Base-by-base conservation (phyloP, 2,329 filamentous ascomycete genomes). In the Fusarium zealandicum region DNA sequence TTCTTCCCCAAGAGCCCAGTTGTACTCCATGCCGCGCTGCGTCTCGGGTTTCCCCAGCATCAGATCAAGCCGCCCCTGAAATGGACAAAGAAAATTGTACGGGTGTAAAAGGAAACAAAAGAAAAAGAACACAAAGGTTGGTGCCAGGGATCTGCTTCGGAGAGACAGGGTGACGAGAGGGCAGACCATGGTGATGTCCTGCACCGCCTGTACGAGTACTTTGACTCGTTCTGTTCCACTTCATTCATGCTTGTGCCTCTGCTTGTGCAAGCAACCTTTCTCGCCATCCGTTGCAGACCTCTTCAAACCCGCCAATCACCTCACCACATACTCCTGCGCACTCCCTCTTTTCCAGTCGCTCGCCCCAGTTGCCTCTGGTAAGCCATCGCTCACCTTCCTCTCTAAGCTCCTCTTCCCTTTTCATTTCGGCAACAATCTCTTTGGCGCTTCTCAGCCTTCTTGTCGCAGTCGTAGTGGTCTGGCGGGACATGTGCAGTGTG, bases 241-340 rank as follows among this genome's bases (percentile, higher is more conserved):
- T 25, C 22, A 8, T 57, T 37, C 31, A 76, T 28, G 75, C 77
- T 55, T 76, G 75, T 20, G 79, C 73, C 61, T 83, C 82, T n/a
- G 81, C 83, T 69, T 86, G 82, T 12, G 83, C 86, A 55, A 92
- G 82, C 40, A 96, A 76, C 63, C 89, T 84, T 69, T 87, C 86
- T 70, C 93, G 85, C 90, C 93, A 95, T 51, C 85, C 84, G 51
- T 93, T 88, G 75, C 92, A 97, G 1, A 93, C 87, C 70, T 92
- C 88, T 73, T 97, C 93, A 69, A 99, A 98, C 0, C 95, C 95
- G 38, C 89, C 88, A 28, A 97, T 88, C 1, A 99, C 93, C 56
- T 96, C 92, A 5, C 87, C 82, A 73, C 95, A 98, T 12, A 93
- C 90, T 17, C 82, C 82, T 7, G 90, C 92, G 58, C 92, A 96